Percentiles rank a stretch among this genome's conserved stretches.
These are phyloP conservation scores for Paramyrothecium roridum DNA, from an alignment of 2,329 filamentous ascomycete genomes.

Conservation along the genomic window DNA sequence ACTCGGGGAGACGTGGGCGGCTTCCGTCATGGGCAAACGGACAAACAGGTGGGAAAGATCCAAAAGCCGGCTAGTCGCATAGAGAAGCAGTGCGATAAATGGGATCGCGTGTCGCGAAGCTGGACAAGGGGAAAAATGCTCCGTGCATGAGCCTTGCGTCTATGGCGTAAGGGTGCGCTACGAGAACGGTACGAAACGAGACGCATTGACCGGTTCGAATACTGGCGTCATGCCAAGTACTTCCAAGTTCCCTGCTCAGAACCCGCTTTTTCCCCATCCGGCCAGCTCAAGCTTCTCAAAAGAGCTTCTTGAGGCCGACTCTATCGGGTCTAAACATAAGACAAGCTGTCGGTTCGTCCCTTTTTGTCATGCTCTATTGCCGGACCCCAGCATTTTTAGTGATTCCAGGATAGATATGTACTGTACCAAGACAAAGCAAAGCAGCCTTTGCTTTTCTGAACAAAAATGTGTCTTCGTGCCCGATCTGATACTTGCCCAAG, in stretches of 20 bases:
- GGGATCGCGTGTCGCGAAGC: slow-evolving; percentile 7
- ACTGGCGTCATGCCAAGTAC: background rate
- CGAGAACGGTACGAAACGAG: background rate
- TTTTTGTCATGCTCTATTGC: too few relatives aligned
- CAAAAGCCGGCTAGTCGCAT: too few relatives aligned
- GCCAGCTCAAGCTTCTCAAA: background rate
- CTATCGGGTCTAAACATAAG: background rate
- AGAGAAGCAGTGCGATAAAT: background rate
- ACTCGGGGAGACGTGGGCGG: too few relatives aligned
- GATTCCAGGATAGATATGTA: too few relatives aligned
- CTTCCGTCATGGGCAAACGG: background rate
- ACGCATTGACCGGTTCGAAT: background rate
- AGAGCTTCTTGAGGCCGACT: background rate
- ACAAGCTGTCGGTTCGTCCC: too few relatives aligned
- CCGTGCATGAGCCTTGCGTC: background rate
- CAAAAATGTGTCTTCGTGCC: too few relatives aligned
- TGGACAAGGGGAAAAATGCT: background rate
- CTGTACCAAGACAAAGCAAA: too few relatives aligned
- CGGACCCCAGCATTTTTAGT: too few relatives aligned
- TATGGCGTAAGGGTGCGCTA: background rate
- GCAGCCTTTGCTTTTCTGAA: too few relatives aligned
- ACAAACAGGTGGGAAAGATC: background rate
- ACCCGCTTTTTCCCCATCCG: background rate
- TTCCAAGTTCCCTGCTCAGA: background rate
- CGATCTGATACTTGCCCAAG: too few relatives aligned